Evolutionary conservation across 2,329 filamentous ascomycete species (phyloP).

Genomic region (Paecilomyces sp.): DNA sequence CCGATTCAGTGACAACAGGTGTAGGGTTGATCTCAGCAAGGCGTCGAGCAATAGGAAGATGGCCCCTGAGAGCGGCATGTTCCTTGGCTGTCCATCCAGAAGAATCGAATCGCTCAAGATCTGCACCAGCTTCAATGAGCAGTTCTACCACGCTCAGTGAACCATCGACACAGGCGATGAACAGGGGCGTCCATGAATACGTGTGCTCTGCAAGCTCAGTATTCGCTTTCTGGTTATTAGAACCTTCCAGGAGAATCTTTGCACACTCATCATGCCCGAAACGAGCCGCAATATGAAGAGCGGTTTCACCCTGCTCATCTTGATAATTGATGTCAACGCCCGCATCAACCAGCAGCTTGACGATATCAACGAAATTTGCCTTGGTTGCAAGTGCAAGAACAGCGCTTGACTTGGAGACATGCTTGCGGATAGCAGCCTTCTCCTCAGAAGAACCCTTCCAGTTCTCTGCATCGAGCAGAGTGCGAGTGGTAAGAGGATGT

Average conservation of each 20-base stretch:
- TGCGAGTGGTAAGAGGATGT: conserved; percentile 76
- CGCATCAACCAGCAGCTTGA: conserved; percentile 79
- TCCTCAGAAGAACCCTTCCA: conserved; percentile 60
- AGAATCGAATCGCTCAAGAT: conserved; percentile 66
- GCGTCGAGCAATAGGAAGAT: conserved; percentile 69
- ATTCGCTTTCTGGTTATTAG: conserved; percentile 62
- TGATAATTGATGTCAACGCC: conserved; percentile 92
- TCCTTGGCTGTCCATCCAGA: conserved; percentile 94
- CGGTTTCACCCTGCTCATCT: conserved; percentile 83
- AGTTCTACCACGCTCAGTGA: conserved; percentile 67
- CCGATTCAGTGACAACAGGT: conserved; percentile 24
- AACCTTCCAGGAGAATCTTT: conserved; percentile 64
- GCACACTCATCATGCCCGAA: conserved; percentile 81
- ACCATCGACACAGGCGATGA: conserved; percentile 86
- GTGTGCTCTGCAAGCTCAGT: conserved; percentile 72
- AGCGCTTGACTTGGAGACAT: conserved; percentile 75
- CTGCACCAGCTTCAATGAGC: conserved; percentile 69
- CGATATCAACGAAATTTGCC: conserved; percentile 76
- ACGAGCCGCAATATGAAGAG: conserved; percentile 82
- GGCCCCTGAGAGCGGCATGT: conserved; percentile 83
- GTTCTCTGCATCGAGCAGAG: conserved; percentile 71
- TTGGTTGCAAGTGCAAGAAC: conserved; percentile 82
- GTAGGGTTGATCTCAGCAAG: conserved; percentile 53
- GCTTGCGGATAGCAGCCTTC: conserved; percentile 59
- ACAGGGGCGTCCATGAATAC: conserved; percentile 92